Percentiles rank a stretch among this genome's conserved stretches.
Evolutionary conservation across 2,329 filamentous ascomycete genomes (phyloP).

Genomic region (Monosporascus sp.): DNA sequence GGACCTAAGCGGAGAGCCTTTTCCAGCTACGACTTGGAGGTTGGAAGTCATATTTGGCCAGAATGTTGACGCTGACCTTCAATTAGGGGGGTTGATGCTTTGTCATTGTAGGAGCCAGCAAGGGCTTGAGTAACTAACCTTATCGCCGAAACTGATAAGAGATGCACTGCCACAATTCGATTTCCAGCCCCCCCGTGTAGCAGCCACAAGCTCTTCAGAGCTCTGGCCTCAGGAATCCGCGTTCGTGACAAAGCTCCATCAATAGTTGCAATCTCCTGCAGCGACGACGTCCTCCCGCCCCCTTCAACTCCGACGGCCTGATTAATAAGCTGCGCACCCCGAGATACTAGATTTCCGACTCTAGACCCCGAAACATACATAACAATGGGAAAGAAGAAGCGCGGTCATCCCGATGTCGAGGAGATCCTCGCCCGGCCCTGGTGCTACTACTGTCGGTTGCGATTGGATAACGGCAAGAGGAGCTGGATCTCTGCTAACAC

Average conservation of each 20-base stretch:
- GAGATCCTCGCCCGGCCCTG: conserved; percentile 83
- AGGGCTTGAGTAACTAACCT: too few species aligned
- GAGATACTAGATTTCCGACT: neutral
- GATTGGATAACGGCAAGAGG: neutral
- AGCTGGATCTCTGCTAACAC: conserved; percentile 17
- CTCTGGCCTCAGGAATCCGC: conserved; percentile 1
- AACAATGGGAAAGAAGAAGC: conserved; percentile 85
- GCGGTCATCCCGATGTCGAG: conserved; percentile 78
- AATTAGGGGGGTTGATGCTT: too few species aligned
- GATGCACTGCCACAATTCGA: neutral
- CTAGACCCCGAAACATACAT: conserved; percentile 1
- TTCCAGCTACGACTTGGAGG: too few species aligned
- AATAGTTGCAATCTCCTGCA: neutral
- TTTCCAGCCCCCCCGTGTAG: too few species aligned
- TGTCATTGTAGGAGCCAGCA: too few species aligned
- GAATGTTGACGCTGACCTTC: too few species aligned
- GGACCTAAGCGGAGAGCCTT: too few species aligned
- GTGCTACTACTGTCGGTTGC: conserved; percentile 86
- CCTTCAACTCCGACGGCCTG: neutral
- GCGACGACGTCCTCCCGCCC: neutral
- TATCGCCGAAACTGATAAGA: neutral
- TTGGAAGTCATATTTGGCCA: too few species aligned
- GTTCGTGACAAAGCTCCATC: conserved; percentile 1
- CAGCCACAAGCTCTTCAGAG: neutral
- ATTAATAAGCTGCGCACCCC: neutral